phyloP scores from a whole-genome alignment of 805 yeast genomes.

The Ogataea saltuana region DNA sequence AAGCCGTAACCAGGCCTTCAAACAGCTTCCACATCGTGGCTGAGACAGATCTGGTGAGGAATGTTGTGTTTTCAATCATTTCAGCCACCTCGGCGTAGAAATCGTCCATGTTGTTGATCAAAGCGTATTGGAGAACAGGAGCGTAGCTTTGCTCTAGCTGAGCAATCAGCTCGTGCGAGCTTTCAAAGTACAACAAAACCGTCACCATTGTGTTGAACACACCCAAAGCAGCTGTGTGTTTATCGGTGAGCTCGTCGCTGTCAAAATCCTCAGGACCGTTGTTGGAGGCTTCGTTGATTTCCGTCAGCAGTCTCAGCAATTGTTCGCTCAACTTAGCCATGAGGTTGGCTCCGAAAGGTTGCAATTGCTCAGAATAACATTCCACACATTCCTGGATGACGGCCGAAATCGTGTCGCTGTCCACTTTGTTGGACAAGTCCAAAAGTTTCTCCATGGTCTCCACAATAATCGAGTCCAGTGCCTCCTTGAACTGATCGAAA shows the following conservation, averaged over 20 bases:
- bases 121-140: conserved; percentile 72
- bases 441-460: conserved; percentile 81
- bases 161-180: conserved; percentile 65
- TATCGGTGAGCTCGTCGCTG: conserved; percentile 53
- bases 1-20: conserved; percentile 43
- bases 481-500: conserved; percentile 64
- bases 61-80: conserved; percentile 73
- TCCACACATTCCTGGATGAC: conserved; percentile 97
- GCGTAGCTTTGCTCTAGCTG: conserved; percentile 70
- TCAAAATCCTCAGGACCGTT: conserved; percentile 54
- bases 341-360: conserved; percentile 82
- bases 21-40: conserved; percentile 77
- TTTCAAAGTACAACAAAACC: conserved; percentile 83
- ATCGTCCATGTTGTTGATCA: conserved; percentile 68
- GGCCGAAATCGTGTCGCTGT: conserved; percentile 80
- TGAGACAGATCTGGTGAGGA: conserved; percentile 58
- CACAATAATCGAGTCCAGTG: conserved; percentile 66
- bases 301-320: conserved; percentile 68
- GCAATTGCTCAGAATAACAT: conserved; percentile 79
- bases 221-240: conserved; percentile 84
- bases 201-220: conserved; percentile 85
- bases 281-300: conserved; percentile 62
- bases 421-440: conserved; percentile 74
- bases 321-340: conserved; percentile 67
- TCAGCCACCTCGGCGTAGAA: conserved; percentile 82